Percentiles rank a stretch among this genome's conserved stretches.
These are phyloP conservation scores for Hypericum androsaemum DNA, from an alignment of 345 rosid species.

Conservation along the genomic window DNA sequence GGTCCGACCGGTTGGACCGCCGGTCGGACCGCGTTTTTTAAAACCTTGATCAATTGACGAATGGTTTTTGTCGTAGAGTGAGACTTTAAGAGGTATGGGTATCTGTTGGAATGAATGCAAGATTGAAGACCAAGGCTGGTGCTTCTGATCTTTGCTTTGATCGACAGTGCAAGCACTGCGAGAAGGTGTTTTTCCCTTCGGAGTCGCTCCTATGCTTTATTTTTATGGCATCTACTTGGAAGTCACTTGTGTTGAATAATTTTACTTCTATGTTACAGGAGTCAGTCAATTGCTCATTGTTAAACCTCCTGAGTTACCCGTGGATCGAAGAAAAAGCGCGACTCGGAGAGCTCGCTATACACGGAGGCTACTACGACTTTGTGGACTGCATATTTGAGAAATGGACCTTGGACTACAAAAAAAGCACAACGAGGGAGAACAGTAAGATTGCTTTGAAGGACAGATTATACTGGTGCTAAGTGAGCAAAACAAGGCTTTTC, in stretches of 20 bases:
- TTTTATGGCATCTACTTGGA: too few relatives aligned
- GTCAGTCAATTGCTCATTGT: conserved; percentile 63
- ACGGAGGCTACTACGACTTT: conserved; percentile 89
- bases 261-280: conserved; percentile 30
- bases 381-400: conserved; percentile 79
- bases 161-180: conserved; percentile 80
- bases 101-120: conserved; percentile 68
- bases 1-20: too few relatives aligned
- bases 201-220: too few relatives aligned
- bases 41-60: too few relatives aligned
- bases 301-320: conserved; percentile 70
- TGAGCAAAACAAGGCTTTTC: background rate
- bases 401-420: conserved; percentile 76
- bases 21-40: too few relatives aligned
- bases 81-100: too few relatives aligned
- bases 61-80: too few relatives aligned
- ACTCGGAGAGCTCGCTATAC: conserved; percentile 49
- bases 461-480: conserved; percentile 54
- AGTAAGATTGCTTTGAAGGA: conserved; percentile 37
- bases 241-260: background rate
- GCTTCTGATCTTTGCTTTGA: conserved; percentile 65
- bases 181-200: conserved; percentile 48
- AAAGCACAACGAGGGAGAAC: conserved; percentile 29
- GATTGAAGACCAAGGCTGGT: conserved; percentile 48
- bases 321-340: conserved; percentile 86